Conservation (phyloP, 2,329 filamentous ascomycete species). For the Colletotrichum scovillei region DNA sequence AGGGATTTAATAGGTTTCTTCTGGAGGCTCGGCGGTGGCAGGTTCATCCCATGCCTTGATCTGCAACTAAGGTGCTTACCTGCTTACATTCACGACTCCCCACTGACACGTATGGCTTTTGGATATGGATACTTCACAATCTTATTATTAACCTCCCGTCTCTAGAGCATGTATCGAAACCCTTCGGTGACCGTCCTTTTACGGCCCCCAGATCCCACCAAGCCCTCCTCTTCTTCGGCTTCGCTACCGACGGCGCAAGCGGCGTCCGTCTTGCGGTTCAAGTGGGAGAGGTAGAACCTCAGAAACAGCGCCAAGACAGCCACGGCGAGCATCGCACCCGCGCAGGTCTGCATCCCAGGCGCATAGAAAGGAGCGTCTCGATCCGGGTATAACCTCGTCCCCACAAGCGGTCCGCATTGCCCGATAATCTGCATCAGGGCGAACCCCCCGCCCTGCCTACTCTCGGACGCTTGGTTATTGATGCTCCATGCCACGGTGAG, state of each 20-base stretch:
- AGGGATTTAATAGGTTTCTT: neutral
- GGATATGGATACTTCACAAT: neutral
- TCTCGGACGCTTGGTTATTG: conserved; percentile 81
- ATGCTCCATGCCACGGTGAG: conserved; percentile 89
- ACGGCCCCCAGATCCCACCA: conserved; percentile 47
- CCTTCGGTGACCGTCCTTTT: conserved; percentile 39
- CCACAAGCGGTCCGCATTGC: conserved; percentile 81
- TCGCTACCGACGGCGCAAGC: conserved; percentile 41
- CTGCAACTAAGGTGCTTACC: neutral
- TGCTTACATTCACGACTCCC: neutral
- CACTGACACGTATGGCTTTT: neutral
- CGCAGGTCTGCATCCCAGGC: conserved; percentile 71
- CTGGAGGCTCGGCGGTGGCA: neutral
- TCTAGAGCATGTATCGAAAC: conserved; percentile 61
- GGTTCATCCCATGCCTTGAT: neutral
- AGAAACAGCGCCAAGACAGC: conserved; percentile 65
- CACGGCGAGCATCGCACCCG: conserved; percentile 71
- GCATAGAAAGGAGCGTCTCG: conserved; percentile 71
- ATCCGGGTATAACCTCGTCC: conserved; percentile 73
- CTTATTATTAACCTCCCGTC: neutral
- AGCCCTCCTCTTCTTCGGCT: conserved; percentile 51
- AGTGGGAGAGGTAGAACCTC: conserved; percentile 62
- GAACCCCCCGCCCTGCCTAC: conserved; percentile 79
- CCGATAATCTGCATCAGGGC: conserved; percentile 85
- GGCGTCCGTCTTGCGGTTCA: conserved; percentile 60